A percentile compares a stretch with the other conserved stretches of the same genome.
Evolutionary conservation across 306 rosid species (phyloP).

Genomic region (Pterocarpus macrocarpus): DNA sequence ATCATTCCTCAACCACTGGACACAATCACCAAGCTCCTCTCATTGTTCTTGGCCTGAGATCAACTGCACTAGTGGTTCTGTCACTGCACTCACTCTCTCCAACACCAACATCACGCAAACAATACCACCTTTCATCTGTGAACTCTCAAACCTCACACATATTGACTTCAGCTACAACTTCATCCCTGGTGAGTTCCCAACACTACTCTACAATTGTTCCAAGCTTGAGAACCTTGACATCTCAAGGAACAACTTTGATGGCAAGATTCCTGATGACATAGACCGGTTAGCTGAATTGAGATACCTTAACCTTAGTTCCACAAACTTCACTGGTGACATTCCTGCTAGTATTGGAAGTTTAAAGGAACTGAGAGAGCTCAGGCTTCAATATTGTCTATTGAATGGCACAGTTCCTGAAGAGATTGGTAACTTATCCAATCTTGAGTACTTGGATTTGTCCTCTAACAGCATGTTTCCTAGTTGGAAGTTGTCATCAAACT

Average conservation of each 20-base stretch:
- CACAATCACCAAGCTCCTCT: constrained; percentile 45
- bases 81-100: constrained; percentile 43
- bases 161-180: constrained; percentile 43
- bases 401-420: constrained; percentile 43
- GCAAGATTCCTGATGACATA: constrained; percentile 47
- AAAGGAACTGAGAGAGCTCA: constrained; percentile 26
- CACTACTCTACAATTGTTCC: constrained; percentile 43
- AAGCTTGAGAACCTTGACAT: constrained; percentile 41
- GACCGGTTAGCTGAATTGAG: constrained; percentile 30
- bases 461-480: constrained; percentile 40
- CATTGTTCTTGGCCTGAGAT: constrained; percentile 72
- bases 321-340: constrained; percentile 47
- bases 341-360: constrained; percentile 49
- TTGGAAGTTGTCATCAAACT: constrained; percentile 44
- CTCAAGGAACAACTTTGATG: constrained; percentile 49
- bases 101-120: constrained; percentile 23
- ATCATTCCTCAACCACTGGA: constrained; percentile 42
- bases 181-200: constrained; percentile 55
- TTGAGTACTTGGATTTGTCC: constrained; percentile 50
- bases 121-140: constrained; percentile 44
- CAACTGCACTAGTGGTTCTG: constrained; percentile 36
- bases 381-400: constrained; percentile 33
- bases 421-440: constrained; percentile 45
- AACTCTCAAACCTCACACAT: constrained; percentile 43
- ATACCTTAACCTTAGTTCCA: constrained; percentile 48